phyloP scores from a whole-genome alignment of 306 rosid genomes.

The Myrica gale region DNA sequence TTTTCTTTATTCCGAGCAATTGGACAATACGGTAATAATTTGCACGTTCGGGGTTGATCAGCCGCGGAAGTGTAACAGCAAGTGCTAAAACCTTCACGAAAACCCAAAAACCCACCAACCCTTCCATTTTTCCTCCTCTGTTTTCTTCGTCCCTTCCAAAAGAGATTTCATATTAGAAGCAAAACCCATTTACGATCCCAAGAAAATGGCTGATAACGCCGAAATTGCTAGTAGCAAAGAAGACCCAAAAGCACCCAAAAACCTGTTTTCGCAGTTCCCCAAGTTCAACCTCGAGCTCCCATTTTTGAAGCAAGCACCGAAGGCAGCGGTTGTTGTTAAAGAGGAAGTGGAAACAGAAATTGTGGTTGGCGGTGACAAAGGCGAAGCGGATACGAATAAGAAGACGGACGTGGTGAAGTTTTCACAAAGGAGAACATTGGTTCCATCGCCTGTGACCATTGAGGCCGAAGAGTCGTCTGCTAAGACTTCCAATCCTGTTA shows the following conservation, averaged over 20 bases:
- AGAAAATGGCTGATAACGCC: no score
- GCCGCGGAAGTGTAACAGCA: neutral
- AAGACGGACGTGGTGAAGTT: slow-evolving; percentile 28
- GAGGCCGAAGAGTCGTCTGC: slow-evolving; percentile 43
- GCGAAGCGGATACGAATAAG: no score
- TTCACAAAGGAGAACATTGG: slow-evolving; percentile 45
- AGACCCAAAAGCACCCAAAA: no score
- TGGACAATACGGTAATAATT: no score
- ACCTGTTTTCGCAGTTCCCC: no score
- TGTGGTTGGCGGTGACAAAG: no score
- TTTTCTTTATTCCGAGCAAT: no score
- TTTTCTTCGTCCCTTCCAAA: slow-evolving; percentile 30
- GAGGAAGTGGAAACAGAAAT: neutral
- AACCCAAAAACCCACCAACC: neutral
- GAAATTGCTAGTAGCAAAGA: no score
- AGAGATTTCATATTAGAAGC: neutral
- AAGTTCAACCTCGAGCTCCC: neutral
- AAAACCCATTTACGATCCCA: neutral
- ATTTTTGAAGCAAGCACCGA: no score
- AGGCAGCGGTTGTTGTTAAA: no score
- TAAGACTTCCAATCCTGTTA: slow-evolving; percentile 69
- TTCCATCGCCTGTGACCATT: slow-evolving; percentile 48
- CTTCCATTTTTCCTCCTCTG: slow-evolving; percentile 10
- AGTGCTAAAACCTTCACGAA: neutral
- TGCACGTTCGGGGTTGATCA: neutral